These are phyloP conservation scores for Barnettozyma wickerhamii DNA, from an alignment of 805 yeast species.

Conservation along the genomic window DNA sequence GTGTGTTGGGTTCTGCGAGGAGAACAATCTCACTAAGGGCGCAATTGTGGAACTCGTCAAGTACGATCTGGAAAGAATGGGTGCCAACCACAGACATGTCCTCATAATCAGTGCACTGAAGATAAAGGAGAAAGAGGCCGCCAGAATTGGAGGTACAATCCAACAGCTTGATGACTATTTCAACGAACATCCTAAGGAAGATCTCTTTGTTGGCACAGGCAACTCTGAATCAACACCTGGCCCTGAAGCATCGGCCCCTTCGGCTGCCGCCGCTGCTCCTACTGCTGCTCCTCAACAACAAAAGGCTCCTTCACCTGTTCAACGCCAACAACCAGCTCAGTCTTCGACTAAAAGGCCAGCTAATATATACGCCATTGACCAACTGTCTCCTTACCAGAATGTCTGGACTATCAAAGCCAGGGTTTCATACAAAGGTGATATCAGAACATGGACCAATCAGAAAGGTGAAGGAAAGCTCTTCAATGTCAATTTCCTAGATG, in stretches of 20 bases:
- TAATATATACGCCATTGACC: conserved; percentile 70
- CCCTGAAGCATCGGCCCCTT: conserved; percentile 5
- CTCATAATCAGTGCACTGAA: conserved; percentile 22
- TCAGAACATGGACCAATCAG: conserved; percentile 82
- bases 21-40: conserved; percentile 42
- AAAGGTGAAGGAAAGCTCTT: conserved; percentile 89
- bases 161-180: conserved; percentile 53
- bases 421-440: conserved; percentile 81
- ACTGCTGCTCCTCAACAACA: conserved; percentile 15
- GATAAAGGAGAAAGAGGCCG: conserved; percentile 33
- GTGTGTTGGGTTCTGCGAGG: conserved; percentile 39
- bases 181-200: conserved; percentile 54
- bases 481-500: conserved; percentile 84
- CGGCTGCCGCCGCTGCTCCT: conserved; percentile 12
- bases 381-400: conserved; percentile 85
- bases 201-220: conserved; percentile 20
- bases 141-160: conserved; percentile 34
- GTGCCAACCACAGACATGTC: conserved; percentile 29
- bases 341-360: conserved; percentile 29
- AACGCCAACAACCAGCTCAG: conserved; percentile 10
- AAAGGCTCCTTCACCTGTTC: not conserved
- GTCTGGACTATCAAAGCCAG: conserved; percentile 93
- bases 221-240: conserved; percentile 4
- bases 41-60: conserved; percentile 38
- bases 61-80: conserved; percentile 39